Percentiles rank a stretch among this genome's conserved stretches.
Evolutionary conservation across 768 basidiomycete species (phyloP).

Genomic region (Podaxis mareebaensis): DNA sequence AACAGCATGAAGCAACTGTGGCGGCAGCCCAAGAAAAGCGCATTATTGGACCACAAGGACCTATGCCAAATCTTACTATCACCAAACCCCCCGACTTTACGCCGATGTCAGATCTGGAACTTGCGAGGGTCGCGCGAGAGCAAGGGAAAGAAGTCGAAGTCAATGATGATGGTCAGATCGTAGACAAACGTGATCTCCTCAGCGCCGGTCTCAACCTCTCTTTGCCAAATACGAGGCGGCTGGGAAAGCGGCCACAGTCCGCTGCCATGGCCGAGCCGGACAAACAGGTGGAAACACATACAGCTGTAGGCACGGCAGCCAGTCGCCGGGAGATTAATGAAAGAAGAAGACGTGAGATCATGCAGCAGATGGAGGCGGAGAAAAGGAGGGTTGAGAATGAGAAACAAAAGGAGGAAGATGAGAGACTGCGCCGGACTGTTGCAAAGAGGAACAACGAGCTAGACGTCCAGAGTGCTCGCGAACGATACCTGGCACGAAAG

Average conservation of each 20-base stretch:
- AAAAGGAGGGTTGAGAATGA: slow-evolving; percentile 56
- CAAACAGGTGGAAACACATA: slow-evolving; percentile 47
- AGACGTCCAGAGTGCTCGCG: slow-evolving; percentile 72
- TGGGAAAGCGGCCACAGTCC: slow-evolving; percentile 46
- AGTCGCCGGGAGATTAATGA: slow-evolving; percentile 81
- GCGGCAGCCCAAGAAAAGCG: slow-evolving; percentile 64
- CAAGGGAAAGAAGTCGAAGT: slow-evolving; percentile 88
- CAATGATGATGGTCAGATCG: slow-evolving; percentile 96
- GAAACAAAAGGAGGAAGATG: slow-evolving; percentile 59
- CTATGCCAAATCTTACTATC: slow-evolving; percentile 70
- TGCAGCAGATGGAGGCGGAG: slow-evolving; percentile 78
- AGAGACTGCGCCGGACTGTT: slow-evolving; percentile 65
- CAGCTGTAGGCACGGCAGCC: slow-evolving; percentile 85
- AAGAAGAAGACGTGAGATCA: slow-evolving; percentile 76
- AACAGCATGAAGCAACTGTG: slow-evolving; percentile 84
- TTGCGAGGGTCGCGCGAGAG: slow-evolving; percentile 66
- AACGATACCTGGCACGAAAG: slow-evolving; percentile 80
- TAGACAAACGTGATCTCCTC: slow-evolving; percentile 92
- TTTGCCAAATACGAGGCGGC: slow-evolving; percentile 73
- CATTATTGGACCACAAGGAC: slow-evolving; percentile 63
- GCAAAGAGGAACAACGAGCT: slow-evolving; percentile 74
- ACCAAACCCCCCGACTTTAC: slow-evolving; percentile 66
- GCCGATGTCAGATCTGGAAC: slow-evolving; percentile 69
- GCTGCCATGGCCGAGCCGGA: slow-evolving; percentile 25
- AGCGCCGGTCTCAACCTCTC: slow-evolving; percentile 92